A percentile compares a stretch with the other conserved stretches of the same genome.
These are phyloP conservation scores for Cinchona pubescens DNA, from an alignment of 257 asterid genomes.

Conservation along the genomic window DNA sequence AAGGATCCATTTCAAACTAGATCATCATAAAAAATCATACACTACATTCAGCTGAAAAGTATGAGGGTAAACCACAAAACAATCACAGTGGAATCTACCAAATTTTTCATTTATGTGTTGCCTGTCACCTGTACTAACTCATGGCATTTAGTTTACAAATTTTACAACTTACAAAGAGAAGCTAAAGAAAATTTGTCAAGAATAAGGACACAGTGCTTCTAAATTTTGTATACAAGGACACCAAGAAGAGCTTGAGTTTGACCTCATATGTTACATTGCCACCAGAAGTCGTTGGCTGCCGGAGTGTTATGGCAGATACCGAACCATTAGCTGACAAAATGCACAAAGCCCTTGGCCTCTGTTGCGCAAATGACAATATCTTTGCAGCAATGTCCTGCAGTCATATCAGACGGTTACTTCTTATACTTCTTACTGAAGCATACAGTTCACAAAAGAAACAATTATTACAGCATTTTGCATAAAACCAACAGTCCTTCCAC, in stretches of 20 bases:
- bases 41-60: background rate
- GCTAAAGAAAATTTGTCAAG: background rate
- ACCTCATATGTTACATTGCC: constrained; percentile 83
- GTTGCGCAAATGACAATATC: constrained; percentile 86
- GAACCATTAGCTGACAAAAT: constrained; percentile 80
- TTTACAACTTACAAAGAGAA: background rate
- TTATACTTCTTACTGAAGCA: background rate
- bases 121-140: background rate
- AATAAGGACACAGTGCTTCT: background rate
- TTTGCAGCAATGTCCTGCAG: constrained; percentile 85
- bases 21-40: background rate
- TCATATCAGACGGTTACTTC: constrained; percentile 9
- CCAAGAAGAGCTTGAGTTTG: constrained; percentile 5
- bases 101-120: background rate
- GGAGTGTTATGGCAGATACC: constrained; percentile 68
- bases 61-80: background rate
- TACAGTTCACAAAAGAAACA: background rate
- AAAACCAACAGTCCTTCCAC: background rate
- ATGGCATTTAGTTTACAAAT: background rate
- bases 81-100: background rate
- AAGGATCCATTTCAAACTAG: background rate
- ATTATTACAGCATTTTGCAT: background rate
- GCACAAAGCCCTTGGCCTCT: constrained; percentile 91
- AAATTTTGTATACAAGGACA: background rate
- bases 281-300: constrained; percentile 66